Conservation (phyloP, 2,329 filamentous ascomycete species). For the Onygenales sp. region DNA sequence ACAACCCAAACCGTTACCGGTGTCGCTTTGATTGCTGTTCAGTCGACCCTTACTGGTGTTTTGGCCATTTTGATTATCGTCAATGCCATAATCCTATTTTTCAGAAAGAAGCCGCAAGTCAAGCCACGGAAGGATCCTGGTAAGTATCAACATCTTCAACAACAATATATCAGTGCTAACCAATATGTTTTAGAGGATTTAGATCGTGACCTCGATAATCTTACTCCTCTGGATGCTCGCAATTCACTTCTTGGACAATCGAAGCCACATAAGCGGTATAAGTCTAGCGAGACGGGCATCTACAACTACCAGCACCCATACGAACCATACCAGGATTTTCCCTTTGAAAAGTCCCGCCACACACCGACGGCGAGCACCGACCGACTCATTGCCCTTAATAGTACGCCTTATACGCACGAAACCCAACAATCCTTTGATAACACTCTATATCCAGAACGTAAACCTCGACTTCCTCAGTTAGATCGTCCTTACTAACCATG, state of each 20-base stretch:
- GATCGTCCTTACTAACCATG: background rate
- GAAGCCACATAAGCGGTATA: constrained; percentile 25
- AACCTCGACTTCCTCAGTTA: background rate
- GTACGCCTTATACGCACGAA: too few relatives aligned
- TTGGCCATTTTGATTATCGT: constrained; percentile 80
- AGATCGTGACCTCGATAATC: constrained; percentile 65
- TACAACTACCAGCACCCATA: constrained; percentile 33
- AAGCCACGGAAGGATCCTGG: constrained; percentile 81
- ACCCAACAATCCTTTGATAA: too few relatives aligned
- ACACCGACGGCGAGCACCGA: constrained; percentile 25
- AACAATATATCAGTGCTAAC: constrained; percentile 8
- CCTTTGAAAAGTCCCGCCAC: constrained; percentile 14
- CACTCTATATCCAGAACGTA: constrained; percentile 15
- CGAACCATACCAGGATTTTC: constrained; percentile 29
- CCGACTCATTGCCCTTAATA: constrained; percentile 10
- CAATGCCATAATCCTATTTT: constrained; percentile 75
- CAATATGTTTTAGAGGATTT: constrained; percentile 54
- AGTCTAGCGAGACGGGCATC: constrained; percentile 26
- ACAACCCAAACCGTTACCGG: constrained; percentile 92
- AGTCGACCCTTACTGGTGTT: constrained; percentile 70
- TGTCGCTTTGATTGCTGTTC: constrained; percentile 85
- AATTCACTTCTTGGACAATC: constrained; percentile 73
- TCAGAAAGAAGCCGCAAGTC: constrained; percentile 82
- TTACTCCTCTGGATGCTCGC: constrained; percentile 78
- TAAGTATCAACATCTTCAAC: constrained; percentile 41